A percentile compares a stretch with the other conserved stretches of the same genome.
Conservation (phyloP, 164 flowering plant genomes). For the Chloranthus sessilifolius region DNA sequence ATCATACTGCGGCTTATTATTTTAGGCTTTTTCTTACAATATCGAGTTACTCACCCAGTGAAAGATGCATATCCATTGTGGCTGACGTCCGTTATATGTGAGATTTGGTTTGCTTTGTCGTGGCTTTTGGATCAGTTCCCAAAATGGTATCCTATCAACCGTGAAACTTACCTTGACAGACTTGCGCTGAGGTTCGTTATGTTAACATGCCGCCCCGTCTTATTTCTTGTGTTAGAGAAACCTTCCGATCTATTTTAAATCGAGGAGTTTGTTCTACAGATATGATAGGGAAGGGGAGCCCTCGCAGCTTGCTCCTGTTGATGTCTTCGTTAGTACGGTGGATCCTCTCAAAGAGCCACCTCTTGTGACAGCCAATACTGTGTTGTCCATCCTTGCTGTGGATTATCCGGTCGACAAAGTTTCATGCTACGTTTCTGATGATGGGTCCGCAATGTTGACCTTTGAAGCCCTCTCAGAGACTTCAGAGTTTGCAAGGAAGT, state of each 20-base stretch:
- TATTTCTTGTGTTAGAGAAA: constrained; percentile 1
- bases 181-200: constrained; percentile 76
- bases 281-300: constrained; percentile 94
- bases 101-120: constrained; percentile 96
- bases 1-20: constrained; percentile 90
- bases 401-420: constrained; percentile 99
- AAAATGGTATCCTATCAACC: constrained; percentile 91
- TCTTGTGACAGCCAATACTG: constrained; percentile 91
- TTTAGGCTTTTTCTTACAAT: constrained; percentile 87
- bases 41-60: constrained; percentile 88
- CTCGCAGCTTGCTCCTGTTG: constrained; percentile 86
- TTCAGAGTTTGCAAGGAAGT: constrained; percentile 92
- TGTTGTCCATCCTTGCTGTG: constrained; percentile 91
- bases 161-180: constrained; percentile 95
- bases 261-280: constrained; percentile 27
- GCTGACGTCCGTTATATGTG: constrained; percentile 91
- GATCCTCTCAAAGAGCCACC: constrained; percentile 99
- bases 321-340: constrained; percentile 97
- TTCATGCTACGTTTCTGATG: constrained; percentile 97
- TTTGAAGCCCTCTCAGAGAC: constrained; percentile 96
- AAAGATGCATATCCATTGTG: constrained; percentile 86
- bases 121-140: constrained; percentile 99
- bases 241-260: background rate
- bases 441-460: constrained; percentile 96
- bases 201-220: too few relatives aligned